Percentiles rank a stretch among this genome's conserved stretches.
Evolutionary conservation across 306 rosid genomes (phyloP).

Genomic region (Begonia loranthoides): DNA sequence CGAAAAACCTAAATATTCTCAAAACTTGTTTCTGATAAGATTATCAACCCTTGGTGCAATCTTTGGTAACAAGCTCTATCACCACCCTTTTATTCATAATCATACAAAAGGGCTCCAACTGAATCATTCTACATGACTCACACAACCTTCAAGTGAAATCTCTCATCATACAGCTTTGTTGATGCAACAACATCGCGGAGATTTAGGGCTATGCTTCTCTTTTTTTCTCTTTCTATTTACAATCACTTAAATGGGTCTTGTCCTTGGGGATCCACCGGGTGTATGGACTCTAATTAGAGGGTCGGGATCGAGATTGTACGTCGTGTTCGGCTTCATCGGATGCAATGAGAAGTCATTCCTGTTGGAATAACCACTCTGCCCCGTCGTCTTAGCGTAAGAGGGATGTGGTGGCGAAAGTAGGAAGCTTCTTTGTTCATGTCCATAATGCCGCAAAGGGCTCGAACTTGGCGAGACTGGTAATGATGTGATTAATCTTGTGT

Average conservation of each 20-base stretch:
- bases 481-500: slow-evolving; percentile 51
- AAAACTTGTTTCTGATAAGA: no score
- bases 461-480: slow-evolving; percentile 90
- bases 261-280: slow-evolving; percentile 80
- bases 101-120: not conserved
- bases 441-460: slow-evolving; percentile 70
- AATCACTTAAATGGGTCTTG: slow-evolving; percentile 43
- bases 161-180: not conserved
- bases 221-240: slow-evolving; percentile 30
- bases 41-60: no score
- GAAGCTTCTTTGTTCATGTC: slow-evolving; percentile 35
- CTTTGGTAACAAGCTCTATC: no score
- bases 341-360: slow-evolving; percentile 31
- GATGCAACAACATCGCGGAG: no score
- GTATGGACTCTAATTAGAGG: slow-evolving; percentile 40
- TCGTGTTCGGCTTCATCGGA: slow-evolving; percentile 34
- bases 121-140: not conserved
- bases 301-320: slow-evolving; percentile 52
- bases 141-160: not conserved
- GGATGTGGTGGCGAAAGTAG: slow-evolving; percentile 83
- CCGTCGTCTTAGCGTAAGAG: slow-evolving; percentile 25
- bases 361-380: slow-evolving; percentile 35
- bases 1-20: no score
- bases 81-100: not conserved
- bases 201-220: slow-evolving; percentile 6